Base-by-base conservation (phyloP, 2,329 filamentous ascomycete species). In the Diatrype stigma region DNA sequence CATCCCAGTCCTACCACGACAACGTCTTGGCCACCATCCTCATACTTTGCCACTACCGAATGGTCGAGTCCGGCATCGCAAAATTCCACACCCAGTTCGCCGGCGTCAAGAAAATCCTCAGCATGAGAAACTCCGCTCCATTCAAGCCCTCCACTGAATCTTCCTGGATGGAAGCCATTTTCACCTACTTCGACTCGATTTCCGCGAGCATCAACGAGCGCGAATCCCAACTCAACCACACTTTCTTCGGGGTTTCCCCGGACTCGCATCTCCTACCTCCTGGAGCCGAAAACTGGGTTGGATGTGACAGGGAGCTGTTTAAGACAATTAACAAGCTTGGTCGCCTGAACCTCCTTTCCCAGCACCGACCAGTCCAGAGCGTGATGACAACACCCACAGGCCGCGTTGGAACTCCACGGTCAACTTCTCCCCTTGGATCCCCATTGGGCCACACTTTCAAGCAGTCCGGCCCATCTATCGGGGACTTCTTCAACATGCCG, bases 81-180 rank as follows among this genome's bases (percentile, higher is more conserved):
- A 93, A 93, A 63, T 96, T 96, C 71, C 89, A 91, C 59, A 94
- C 89, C 0, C 93, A 96, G 66, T 91, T 96, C 62, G 90, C 90
- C 1, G 92, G 93, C 0, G 91, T 96, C 37, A 92, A 91, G 71
- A 95, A 95, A 74, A 84, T 97, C 30, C 79, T 96, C 11, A 82
- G 85, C 3, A 82, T 96, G 72, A 81, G 91, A 52, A 81, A 87
- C 57, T 67, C 72, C 3, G 74, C 73, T 21, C 70, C 73, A 1
- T 72, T 70, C 50, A 82, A 65, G 70, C 78, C 66, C 62, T 84
- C 63, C 68, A 81, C 84, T 47, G 88, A 91, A 54, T 87, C 90
- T 52, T 83, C 85, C 12, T 96, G 92, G 92, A 93, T 96, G 74
- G 89, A 95, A 62, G 85, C 90, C 40, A 84, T 96, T 60, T 96